Evolutionary conservation across 2,329 filamentous ascomycete genomes (phyloP), one percentile per base, ranked within the genome.

Genomic region (Colletotrichum magnum): DNA sequence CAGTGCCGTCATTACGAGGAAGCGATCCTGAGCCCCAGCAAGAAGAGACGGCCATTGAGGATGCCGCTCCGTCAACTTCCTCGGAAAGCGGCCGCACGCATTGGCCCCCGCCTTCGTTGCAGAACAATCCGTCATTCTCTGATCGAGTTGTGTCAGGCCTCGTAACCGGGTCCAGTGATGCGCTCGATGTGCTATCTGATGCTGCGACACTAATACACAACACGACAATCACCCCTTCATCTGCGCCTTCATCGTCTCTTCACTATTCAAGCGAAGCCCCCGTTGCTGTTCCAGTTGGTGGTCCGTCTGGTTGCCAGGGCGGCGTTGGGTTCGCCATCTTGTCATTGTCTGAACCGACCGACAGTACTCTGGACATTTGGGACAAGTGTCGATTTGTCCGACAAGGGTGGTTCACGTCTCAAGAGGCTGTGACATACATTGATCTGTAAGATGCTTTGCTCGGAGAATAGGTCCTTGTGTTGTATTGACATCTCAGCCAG

Each of bases 391-490:
- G 74, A 3, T 74, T 75, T 12, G 73, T 75, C 4, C 72, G 74
- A 1, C 73, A 75, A 45, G 74, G 74, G 2, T 75, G 72, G 68
- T 75, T 75, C 10, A 75, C 74, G 0, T 74, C 72, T 3, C 74
- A 75, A 61, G 74, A 75, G n/a, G 74, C 74, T 16, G 74, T 75
- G 16, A 74, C 74, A 2, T 75, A 75, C 24, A 65, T 73, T n/a
- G 73, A 74, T 16, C 24, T 74, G 73, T 75, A 32, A 68, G 72
- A 51, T 16, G 18, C 7, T 12, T 12, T 53, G 3, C 32, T 36
- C 7, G 7, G 9, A 36, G 7, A 2, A 36, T 36, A 10, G 15
- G 18, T 39, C 16, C 47, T 12, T 10, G 28, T 24, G 15, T 1
- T 41, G 24, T 48, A 51, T 28, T 59, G 24, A 59, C 24, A 13